These are phyloP conservation scores for Sordariomycetes sp. DNA, from an alignment of 2,329 filamentous ascomycete species.

Conservation along the genomic window DNA sequence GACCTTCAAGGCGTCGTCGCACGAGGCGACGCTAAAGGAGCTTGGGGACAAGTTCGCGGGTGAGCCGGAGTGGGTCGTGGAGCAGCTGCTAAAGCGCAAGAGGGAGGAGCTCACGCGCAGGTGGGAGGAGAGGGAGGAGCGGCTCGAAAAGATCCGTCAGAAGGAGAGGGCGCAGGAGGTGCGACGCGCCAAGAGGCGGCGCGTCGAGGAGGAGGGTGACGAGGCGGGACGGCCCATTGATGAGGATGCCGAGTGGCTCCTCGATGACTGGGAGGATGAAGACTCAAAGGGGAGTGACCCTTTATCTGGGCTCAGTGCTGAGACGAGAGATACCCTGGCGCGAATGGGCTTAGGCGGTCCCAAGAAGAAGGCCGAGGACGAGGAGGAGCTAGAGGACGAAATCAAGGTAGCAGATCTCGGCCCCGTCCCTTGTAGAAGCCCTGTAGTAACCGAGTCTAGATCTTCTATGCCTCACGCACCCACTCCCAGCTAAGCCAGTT, in stretches of 20 bases:
- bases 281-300: constrained; percentile 20
- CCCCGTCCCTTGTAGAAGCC: not conserved
- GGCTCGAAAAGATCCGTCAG: constrained; percentile 50
- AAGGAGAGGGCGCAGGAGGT: constrained; percentile 45
- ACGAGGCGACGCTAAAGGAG: constrained; percentile 35
- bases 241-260: constrained; percentile 54
- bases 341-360: constrained; percentile 38
- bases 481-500: constrained; percentile 89
- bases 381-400: constrained; percentile 43
- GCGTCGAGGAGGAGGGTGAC: constrained; percentile 20
- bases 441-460: constrained; percentile 28
- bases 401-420: constrained; percentile 39
- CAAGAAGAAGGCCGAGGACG: constrained; percentile 21
- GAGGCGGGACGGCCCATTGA: constrained; percentile 10
- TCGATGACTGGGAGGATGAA: constrained; percentile 54
- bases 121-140: constrained; percentile 62
- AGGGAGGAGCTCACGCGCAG: constrained; percentile 50
- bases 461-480: constrained; percentile 86
- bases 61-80: constrained; percentile 75
- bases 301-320: constrained; percentile 51
- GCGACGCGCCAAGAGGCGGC: constrained; percentile 30
- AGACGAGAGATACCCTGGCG: constrained; percentile 62
- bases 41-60: constrained; percentile 36
- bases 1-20: constrained; percentile 54
- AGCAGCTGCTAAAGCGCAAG: constrained; percentile 59